Conservation (phyloP, 257 asterid species). For the Jaltomata sinuosa region DNA sequence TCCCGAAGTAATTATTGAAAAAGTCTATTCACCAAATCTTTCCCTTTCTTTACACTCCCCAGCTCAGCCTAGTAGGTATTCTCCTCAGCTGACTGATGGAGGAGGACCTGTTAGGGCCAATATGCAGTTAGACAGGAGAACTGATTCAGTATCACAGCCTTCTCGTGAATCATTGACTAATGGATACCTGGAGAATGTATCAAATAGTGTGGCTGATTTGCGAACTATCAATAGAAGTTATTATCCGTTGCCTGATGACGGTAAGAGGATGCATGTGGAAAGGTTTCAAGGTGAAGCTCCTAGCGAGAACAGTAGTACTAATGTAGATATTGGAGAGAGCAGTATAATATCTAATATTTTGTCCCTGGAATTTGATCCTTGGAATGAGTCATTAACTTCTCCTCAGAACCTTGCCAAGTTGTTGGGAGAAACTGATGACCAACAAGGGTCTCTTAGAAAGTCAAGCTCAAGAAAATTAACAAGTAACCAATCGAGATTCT, state of each 20-base stretch:
- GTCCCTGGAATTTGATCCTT: constrained; percentile 72
- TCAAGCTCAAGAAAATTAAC: constrained; percentile 52
- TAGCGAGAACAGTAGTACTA: constrained; percentile 10
- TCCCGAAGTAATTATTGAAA: constrained; percentile 35
- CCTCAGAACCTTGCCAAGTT: constrained; percentile 55
- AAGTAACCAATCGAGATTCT: constrained; percentile 76
- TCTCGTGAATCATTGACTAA: constrained; percentile 24
- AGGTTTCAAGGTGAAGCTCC: constrained; percentile 40
- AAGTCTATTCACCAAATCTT: constrained; percentile 21
- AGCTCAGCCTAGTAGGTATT: constrained; percentile 9
- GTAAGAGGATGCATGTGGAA: constrained; percentile 24
- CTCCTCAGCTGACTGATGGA: constrained; percentile 25
- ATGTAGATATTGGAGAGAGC: constrained; percentile 58
- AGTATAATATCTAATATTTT: constrained; percentile 81
- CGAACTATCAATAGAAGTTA: constrained; percentile 26
- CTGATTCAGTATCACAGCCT: constrained; percentile 28
- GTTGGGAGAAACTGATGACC: constrained; percentile 48
- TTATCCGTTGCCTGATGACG: constrained; percentile 25
- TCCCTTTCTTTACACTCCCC: constrained; percentile 23
- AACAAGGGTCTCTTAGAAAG: constrained; percentile 34
- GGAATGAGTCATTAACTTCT: constrained; percentile 57
- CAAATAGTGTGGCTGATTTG: constrained; percentile 17
- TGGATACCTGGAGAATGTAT: constrained; percentile 32
- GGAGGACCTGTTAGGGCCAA: constrained; percentile 18
- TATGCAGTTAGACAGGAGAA: constrained; percentile 39